These are phyloP conservation scores for Eutrema yunnanense DNA, from an alignment of 345 rosid species.

Conservation along the genomic window DNA sequence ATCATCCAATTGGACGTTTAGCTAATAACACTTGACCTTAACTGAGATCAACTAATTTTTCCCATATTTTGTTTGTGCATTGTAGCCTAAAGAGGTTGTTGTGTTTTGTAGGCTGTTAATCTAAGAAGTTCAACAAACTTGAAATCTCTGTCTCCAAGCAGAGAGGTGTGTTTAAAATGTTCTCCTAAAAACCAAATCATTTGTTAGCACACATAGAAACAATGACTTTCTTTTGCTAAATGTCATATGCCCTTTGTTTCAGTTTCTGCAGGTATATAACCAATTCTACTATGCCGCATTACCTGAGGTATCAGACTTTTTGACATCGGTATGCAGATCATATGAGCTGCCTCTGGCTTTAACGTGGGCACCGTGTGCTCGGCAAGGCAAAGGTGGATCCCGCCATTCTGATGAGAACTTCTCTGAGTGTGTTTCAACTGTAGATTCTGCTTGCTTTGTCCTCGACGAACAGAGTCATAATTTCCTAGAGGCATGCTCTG, in stretches of 20 bases:
- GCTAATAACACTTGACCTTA: background rate
- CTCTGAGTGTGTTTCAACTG: slow-evolving; percentile 58
- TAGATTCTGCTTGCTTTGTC: slow-evolving; percentile 66
- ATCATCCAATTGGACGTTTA: background rate
- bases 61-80: slow-evolving; percentile 7
- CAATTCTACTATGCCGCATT: slow-evolving; percentile 47
- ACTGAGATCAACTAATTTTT: background rate
- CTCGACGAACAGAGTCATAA: slow-evolving; percentile 34
- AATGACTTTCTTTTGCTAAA: background rate
- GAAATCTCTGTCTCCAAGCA: slow-evolving; percentile 31
- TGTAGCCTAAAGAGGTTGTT: slow-evolving; percentile 20
- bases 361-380: slow-evolving; percentile 73
- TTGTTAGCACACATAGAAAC: background rate
- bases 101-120: slow-evolving; percentile 67
- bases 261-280: slow-evolving; percentile 41
- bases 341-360: slow-evolving; percentile 73
- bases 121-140: slow-evolving; percentile 60
- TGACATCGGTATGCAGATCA: slow-evolving; percentile 51
- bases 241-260: slow-evolving; percentile 13
- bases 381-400: slow-evolving; percentile 64
- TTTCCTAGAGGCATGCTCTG: slow-evolving; percentile 78
- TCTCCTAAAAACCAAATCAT: background rate
- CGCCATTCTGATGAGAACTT: slow-evolving; percentile 62
- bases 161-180: slow-evolving; percentile 39
- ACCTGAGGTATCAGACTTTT: slow-evolving; percentile 49